Conservation (phyloP, 83 land plant species). For the Picea abies region DNA sequence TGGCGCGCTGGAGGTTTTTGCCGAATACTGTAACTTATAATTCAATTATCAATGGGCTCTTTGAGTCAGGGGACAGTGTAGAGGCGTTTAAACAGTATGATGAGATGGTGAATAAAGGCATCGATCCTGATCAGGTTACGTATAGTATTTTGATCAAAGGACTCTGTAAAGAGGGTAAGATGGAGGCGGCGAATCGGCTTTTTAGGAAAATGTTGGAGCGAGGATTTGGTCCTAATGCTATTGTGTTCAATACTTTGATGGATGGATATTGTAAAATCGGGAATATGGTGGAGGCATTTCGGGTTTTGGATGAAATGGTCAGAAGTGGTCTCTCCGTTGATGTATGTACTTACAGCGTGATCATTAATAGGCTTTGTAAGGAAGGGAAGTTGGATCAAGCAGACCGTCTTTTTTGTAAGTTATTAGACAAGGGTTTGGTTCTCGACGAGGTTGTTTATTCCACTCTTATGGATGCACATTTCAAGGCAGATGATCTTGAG, state of each 20-base stretch:
- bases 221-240: slow-evolving; percentile 39
- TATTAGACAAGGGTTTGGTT: slow-evolving; percentile 43
- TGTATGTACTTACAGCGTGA: slow-evolving; percentile 44
- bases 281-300: slow-evolving; percentile 46
- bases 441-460: slow-evolving; percentile 64
- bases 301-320: slow-evolving; percentile 61
- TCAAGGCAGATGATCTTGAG: slow-evolving; percentile 38
- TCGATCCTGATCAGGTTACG: slow-evolving; percentile 36
- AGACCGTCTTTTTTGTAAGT: slow-evolving; percentile 22
- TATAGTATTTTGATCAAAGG: slow-evolving; percentile 55
- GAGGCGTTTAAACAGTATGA: slow-evolving; percentile 37
- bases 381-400: slow-evolving; percentile 53
- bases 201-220: slow-evolving; percentile 42
- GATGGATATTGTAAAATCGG: slow-evolving; percentile 55
- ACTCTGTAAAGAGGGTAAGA: slow-evolving; percentile 58
- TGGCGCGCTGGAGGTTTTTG: slow-evolving; percentile 29
- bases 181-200: slow-evolving; percentile 47
- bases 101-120: slow-evolving; percentile 52
- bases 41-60: slow-evolving; percentile 52
- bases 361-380: slow-evolving; percentile 45
- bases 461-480: slow-evolving; percentile 54
- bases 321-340: slow-evolving; percentile 51
- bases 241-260: slow-evolving; percentile 68
- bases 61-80: slow-evolving; percentile 14
- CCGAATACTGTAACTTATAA: slow-evolving; percentile 64